Evolutionary conservation across 2,329 filamentous ascomycete genomes (phyloP).

Genomic region (Rhynchosporium secalis): DNA sequence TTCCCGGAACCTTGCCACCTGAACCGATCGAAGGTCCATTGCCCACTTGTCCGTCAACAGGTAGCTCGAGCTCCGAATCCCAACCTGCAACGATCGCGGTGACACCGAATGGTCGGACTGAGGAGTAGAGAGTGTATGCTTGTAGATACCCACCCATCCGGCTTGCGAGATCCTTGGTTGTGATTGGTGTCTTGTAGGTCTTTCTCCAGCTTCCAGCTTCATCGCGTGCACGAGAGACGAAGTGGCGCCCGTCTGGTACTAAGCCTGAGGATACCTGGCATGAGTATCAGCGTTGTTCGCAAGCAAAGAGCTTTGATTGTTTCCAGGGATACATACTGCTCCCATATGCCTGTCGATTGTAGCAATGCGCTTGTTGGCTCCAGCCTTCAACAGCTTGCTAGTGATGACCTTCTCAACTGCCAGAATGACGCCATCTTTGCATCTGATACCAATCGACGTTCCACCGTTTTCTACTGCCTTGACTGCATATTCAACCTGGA

Average conservation of each 20-base stretch:
- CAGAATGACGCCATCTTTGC: conserved; percentile 94
- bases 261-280: conserved; percentile 92
- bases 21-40: conserved; percentile 74
- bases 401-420: conserved; percentile 95
- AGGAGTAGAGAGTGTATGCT: conserved; percentile 96
- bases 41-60: conserved; percentile 89
- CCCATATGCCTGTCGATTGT: conserved; percentile 93
- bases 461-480: conserved; percentile 99
- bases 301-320: background rate
- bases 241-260: conserved; percentile 91
- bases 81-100: conserved; percentile 92
- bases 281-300: conserved; percentile 20
- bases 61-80: conserved; percentile 82
- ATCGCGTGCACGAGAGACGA: conserved; percentile 89
- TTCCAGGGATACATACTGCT: conserved; percentile 62
- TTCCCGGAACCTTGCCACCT: conserved; percentile 76
- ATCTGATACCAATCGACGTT: conserved; percentile 92
- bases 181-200: conserved; percentile 93
- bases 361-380: conserved; percentile 95
- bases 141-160: conserved; percentile 96
- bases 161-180: conserved; percentile 81
- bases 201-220: conserved; percentile 90
- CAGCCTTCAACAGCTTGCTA: conserved; percentile 92
- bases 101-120: conserved; percentile 94
- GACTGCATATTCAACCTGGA: conserved; percentile 97